Evolutionary conservation across 1,139 yeast genomes (phyloP).

Genomic region (Pichia sp.): DNA sequence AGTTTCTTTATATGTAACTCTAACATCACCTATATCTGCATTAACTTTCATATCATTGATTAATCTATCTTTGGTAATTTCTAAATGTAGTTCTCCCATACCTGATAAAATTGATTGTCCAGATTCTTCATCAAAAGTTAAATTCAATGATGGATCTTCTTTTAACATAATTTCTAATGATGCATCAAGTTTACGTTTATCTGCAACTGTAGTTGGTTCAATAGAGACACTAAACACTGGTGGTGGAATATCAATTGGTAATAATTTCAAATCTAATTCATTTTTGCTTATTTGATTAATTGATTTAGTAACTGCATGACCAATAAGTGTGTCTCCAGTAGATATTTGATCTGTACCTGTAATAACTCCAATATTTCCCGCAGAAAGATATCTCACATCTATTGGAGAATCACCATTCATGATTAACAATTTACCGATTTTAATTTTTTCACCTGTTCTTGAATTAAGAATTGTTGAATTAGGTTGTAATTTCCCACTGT

Average conservation of each 20-base stretch:
- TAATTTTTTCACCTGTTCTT: conserved; percentile 59
- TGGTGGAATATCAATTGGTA: conserved; percentile 83
- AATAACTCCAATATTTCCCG: conserved; percentile 91
- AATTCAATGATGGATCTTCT: conserved; percentile 77
- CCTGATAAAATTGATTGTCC: conserved; percentile 89
- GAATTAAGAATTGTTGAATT: conserved; percentile 63
- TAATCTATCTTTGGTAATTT: conserved; percentile 75
- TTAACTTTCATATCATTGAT: conserved; percentile 76
- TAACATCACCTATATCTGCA: conserved; percentile 72
- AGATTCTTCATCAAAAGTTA: conserved; percentile 70
- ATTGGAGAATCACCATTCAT: conserved; percentile 89
- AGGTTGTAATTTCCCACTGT: conserved; percentile 66
- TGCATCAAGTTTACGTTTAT: conserved; percentile 45
- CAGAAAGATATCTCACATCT: conserved; percentile 52
- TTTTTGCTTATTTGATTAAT: conserved; percentile 20
- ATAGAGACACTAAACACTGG: conserved; percentile 86
- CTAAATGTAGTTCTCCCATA: conserved; percentile 93
- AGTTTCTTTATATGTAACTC: conserved; percentile 85
- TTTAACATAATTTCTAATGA: conserved; percentile 60
- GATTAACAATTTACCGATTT: conserved; percentile 60
- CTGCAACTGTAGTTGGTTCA: conserved; percentile 82
- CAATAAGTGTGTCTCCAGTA: conserved; percentile 81
- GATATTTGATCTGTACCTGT: conserved; percentile 68
- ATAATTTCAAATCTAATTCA: conserved; percentile 48
- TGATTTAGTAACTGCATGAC: conserved; percentile 27